A percentile compares a stretch with the other conserved stretches of the same genome.
Evolutionary conservation across 495 filamentous ascomycete genomes (phyloP).

Genomic region (Neurospora tetrasperma): DNA sequence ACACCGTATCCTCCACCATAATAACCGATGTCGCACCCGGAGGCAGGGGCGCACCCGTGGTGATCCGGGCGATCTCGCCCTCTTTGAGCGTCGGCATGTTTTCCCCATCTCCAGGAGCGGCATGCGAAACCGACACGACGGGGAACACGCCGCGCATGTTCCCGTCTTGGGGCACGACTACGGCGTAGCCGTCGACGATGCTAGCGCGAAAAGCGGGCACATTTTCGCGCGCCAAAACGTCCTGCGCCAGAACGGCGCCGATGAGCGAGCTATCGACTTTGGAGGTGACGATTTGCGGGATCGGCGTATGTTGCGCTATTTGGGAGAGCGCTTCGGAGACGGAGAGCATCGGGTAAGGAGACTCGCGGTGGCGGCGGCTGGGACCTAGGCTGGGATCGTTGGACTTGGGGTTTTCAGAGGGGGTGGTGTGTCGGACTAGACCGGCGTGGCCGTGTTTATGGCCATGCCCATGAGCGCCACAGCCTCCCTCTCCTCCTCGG

Average conservation of each 20-base stretch:
- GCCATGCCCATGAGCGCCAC: conserved; percentile 41
- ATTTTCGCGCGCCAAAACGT: conserved; percentile 66
- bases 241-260: conserved; percentile 70
- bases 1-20: conserved; percentile 91
- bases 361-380: conserved; percentile 63
- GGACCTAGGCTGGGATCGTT: conserved; percentile 79
- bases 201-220: conserved; percentile 92
- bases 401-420: conserved; percentile 44
- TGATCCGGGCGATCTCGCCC: conserved; percentile 80
- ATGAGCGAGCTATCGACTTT: conserved; percentile 54
- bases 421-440: conserved; percentile 62
- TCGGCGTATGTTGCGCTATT: conserved; percentile 59
- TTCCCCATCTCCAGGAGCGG: conserved; percentile 45
- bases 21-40: conserved; percentile 82
- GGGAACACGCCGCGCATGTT: conserved; percentile 71
- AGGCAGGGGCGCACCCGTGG: conserved; percentile 87
- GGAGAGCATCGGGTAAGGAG: conserved; percentile 85
- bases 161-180: conserved; percentile 49
- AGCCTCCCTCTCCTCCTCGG: not conserved
- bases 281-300: conserved; percentile 40
- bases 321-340: conserved; percentile 70
- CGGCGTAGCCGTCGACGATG: conserved; percentile 95
- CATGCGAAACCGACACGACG: conserved; percentile 79
- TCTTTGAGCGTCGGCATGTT: conserved; percentile 45
- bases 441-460: conserved; percentile 49